phyloP scores from a whole-genome alignment of 192 early-diverging fungal species.

The Coemansia aciculifera region DNA sequence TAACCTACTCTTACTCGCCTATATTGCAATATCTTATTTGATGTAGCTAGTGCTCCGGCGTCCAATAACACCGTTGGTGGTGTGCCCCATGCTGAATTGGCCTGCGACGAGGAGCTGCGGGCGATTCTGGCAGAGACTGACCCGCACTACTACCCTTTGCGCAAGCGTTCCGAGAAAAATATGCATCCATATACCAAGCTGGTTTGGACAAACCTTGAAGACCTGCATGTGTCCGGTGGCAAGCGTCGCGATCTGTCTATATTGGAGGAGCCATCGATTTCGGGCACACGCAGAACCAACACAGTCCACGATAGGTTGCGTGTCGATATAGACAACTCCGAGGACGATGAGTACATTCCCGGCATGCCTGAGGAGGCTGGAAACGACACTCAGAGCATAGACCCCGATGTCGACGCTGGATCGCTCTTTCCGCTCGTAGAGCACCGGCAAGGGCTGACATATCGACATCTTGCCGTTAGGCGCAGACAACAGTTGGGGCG shows the following conservation, averaged over 20 bases:
- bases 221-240: slow-evolving; percentile 8
- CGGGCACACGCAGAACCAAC: background rate
- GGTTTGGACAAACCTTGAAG: slow-evolving; percentile 45
- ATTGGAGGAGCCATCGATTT: slow-evolving; percentile 6
- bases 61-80: background rate
- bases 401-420: background rate
- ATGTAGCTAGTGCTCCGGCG: background rate
- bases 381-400: slow-evolving; percentile 11
- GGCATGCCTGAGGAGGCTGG: slow-evolving; percentile 20
- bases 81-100: background rate
- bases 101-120: slow-evolving; percentile 1
- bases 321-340: slow-evolving; percentile 33
- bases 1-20: background rate
- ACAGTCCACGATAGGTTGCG: background rate
- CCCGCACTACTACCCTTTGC: slow-evolving; percentile 36
- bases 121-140: slow-evolving; percentile 11
- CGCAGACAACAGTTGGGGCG: slow-evolving; percentile 7
- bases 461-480: slow-evolving; percentile 28
- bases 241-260: slow-evolving; percentile 12
- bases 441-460: slow-evolving; percentile 21
- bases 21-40: background rate
- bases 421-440: background rate
- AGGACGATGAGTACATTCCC: slow-evolving; percentile 49
- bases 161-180: slow-evolving; percentile 45
- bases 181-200: slow-evolving; percentile 51